A percentile compares a stretch with the other conserved stretches of the same genome.
phyloP scores from a whole-genome alignment of 805 yeast species.

The Saccharomyces jurei region DNA sequence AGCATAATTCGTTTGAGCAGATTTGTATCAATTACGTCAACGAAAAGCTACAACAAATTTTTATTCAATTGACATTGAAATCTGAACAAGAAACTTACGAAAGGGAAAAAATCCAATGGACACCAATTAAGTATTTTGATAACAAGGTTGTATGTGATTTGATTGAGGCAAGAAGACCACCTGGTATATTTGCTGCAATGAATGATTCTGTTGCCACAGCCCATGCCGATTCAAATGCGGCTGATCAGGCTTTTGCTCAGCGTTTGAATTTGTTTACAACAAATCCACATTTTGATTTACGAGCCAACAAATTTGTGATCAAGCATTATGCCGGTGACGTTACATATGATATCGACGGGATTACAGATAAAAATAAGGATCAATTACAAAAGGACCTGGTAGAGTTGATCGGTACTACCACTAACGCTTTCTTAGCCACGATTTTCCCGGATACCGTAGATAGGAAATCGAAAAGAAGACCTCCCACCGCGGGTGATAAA shows the following conservation, averaged over 20 bases:
- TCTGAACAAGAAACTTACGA: constrained; percentile 95
- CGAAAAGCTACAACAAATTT: constrained; percentile 89
- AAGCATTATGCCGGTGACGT: constrained; percentile 98
- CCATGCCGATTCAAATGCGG: constrained; percentile 90
- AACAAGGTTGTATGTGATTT: constrained; percentile 91
- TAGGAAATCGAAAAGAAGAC: constrained; percentile 62
- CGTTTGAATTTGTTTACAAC: constrained; percentile 72
- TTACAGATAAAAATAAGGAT: constrained; percentile 95
- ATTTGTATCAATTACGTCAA: constrained; percentile 89
- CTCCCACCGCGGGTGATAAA: constrained; percentile 91
- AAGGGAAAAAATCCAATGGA: constrained; percentile 89
- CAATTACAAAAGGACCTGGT: constrained; percentile 78
- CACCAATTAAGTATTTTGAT: constrained; percentile 90
- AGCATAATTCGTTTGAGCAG: constrained; percentile 87
- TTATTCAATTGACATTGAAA: constrained; percentile 85
- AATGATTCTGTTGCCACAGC: constrained; percentile 96
- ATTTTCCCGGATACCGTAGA: constrained; percentile 59
- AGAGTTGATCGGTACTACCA: constrained; percentile 63
- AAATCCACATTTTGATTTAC: constrained; percentile 78
- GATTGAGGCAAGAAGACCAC: constrained; percentile 86
- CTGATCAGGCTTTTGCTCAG: constrained; percentile 90
- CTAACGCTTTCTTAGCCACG: constrained; percentile 48
- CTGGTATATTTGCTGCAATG: constrained; percentile 88
- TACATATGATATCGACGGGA: constrained; percentile 74
- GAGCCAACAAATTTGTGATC: constrained; percentile 75